These are phyloP conservation scores for Myriosclerotinia curreyana DNA, from an alignment of 2,329 filamentous ascomycete genomes.

Conservation along the genomic window DNA sequence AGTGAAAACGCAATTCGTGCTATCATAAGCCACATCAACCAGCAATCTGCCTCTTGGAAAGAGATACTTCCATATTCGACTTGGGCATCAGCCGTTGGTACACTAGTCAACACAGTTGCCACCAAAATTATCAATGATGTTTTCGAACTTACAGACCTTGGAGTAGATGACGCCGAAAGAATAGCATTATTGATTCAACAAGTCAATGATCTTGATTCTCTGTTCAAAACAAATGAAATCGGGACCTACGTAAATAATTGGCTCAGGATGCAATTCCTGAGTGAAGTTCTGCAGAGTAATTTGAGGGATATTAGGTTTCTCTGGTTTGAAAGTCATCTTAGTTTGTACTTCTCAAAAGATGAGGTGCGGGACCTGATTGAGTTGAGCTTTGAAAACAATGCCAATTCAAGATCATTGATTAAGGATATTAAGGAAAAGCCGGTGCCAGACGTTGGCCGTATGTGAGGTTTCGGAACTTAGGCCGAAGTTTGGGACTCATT, in stretches of 20 bases:
- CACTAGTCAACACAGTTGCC: constrained; percentile 56
- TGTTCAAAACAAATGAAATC: constrained; percentile 56
- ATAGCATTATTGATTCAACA: constrained; percentile 57
- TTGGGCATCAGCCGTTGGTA: constrained; percentile 61
- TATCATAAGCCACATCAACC: constrained; percentile 52
- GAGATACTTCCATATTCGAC: constrained; percentile 57
- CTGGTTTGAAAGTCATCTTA: constrained; percentile 65
- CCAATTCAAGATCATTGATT: constrained; percentile 54
- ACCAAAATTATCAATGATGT: constrained; percentile 61
- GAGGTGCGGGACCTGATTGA: constrained; percentile 62
- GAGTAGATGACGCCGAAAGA: constrained; percentile 61
- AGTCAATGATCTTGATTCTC: constrained; percentile 56
- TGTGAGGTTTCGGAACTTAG: background rate
- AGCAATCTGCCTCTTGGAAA: constrained; percentile 56
- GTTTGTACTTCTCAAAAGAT: constrained; percentile 57
- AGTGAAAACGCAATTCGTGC: constrained; percentile 52
- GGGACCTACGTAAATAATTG: constrained; percentile 60
- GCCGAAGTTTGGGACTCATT: background rate
- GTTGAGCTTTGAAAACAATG: constrained; percentile 63
- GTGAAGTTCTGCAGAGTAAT: constrained; percentile 64
- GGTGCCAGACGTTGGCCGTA: background rate
- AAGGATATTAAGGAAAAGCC: constrained; percentile 52
- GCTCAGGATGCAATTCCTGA: constrained; percentile 62
- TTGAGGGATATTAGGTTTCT: constrained; percentile 60
- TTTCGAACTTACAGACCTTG: constrained; percentile 58